Base-by-base conservation (phyloP, 2,329 filamentous ascomycete genomes). In the Penicillium sp. region DNA sequence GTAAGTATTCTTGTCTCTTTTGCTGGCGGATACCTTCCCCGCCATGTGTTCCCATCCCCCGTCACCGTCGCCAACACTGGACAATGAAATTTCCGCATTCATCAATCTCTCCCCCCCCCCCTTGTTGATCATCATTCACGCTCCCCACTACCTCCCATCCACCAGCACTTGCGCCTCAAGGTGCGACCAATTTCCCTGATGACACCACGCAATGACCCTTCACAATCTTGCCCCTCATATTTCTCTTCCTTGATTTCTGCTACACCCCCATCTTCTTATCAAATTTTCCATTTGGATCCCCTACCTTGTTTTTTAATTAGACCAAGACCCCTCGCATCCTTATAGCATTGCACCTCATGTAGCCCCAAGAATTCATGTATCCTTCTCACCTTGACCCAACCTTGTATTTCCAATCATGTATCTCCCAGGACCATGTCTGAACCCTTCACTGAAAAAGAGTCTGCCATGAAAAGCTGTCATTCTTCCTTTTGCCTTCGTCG, bases 291-390 rank as follows among this genome's bases (percentile, higher is more conserved):
- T 58, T 49, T 52, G 59, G 48, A 58, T 60, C 59, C 64, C 65
- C 67, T 70, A 70, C 53, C 43, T 64, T 64, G 59, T 52, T 64
- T 73, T 73, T 71, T 72, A 76, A 74, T 76, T 77, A 77, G 74
- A 77, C 73, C 51, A 70, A 73, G 73, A 66, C 66, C 68, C 68
- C 64, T 63, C 56, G 62, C 65, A 59, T 65, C 60, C 46, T 46
- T 69, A 70, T 71, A 75, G 69, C 73, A 69, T 74, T 71, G 55
- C 62, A 62, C 60, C 40, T 68, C 68, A 70, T 70, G 68, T 70
- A 70, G 67, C 68, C 68, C 68, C 56, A 65, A 65, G 75, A 77
- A 68, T 65, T 78, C 75, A 79, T 79, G 77, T 79, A 79, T 70
- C 65, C 70, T 68, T 16, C 26, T 19, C 65, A 54, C 52, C 42